Base-by-base conservation (phyloP, 2,329 filamentous ascomycete species). In the Plectosphaerella plurivora region DNA sequence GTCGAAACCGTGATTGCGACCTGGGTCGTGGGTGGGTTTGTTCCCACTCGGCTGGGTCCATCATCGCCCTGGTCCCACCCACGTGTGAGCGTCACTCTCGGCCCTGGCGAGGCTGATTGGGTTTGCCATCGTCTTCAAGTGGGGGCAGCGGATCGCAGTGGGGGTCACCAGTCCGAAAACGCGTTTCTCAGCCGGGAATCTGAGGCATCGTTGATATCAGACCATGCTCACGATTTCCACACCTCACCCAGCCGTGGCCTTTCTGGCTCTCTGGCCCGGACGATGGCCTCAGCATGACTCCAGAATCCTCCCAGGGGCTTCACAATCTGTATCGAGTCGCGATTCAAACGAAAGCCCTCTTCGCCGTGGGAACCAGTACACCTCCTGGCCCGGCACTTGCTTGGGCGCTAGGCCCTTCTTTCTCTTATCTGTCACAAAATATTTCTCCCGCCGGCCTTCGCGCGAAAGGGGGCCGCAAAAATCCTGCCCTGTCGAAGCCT, bases 61-160 rank as follows among this genome's bases (percentile, higher is more conserved):
- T 25, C 33, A 41, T 50, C 48, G 24, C 37, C 18, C 44, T 28
- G 52, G 56, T 46, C 49, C 56, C 56, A 58, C 56, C 56, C 56
- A 57, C 56, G 56, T 58, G 54, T 49, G 52, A 57, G 52, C 48
- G 39, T 50, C 48, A 50, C 48, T 33, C 16, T 44, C 39, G 35
- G 48, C 50, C 33, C 16, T 45, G 20, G 54, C 46, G 33, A 50
- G 51, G 35, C 48, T 56, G 54, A 58, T 58, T 58, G 56, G 56
- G 45, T 39, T 53, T 39, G 39, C 18, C 7, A 18, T 6, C 25
- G 50, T 39, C 49, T 42, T 39, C 56, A 10, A 57, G 54, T 58
- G 56, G 56, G 52, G 56, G 54, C 52, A 14, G 42, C 25, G 49
- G 47, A 36, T 46, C 45, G 41, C 39, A 41, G 56, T 58, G 56